phyloP scores from a whole-genome alignment of 192 early-diverging fungal species.

The Podila epicladia region DNA sequence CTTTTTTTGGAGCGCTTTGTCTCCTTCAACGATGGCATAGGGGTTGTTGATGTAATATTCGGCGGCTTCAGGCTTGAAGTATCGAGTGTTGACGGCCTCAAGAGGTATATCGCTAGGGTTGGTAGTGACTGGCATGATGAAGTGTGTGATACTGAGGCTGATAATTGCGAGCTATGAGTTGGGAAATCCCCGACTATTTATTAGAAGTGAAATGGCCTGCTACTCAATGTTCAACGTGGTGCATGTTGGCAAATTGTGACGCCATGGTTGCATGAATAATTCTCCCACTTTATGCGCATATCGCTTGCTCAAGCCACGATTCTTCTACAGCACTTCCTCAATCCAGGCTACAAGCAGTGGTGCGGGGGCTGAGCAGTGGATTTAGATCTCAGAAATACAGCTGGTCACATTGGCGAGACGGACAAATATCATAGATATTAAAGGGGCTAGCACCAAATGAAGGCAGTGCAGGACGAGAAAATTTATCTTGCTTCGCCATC shows the following conservation, averaged over 20 bases:
- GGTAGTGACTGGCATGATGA: not conserved
- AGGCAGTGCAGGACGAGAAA: not conserved
- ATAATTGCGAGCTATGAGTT: conserved; percentile 1
- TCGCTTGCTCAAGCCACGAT: not conserved
- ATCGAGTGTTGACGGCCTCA: not conserved
- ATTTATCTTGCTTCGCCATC: conserved; percentile 9
- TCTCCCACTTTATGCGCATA: conserved; percentile 3
- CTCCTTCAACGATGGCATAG: conserved; percentile 4
- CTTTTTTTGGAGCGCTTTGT: conserved; percentile 3
- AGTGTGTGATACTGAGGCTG: conserved; percentile 3
- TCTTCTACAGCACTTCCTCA: not conserved
- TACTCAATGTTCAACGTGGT: conserved; percentile 6
- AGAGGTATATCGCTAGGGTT: not conserved
- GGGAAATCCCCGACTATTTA: conserved; percentile 1
- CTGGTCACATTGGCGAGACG: too few relatives aligned
- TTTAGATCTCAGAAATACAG: too few relatives aligned
- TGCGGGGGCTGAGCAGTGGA: too few relatives aligned
- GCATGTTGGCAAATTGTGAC: conserved; percentile 2
- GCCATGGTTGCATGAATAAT: conserved; percentile 6
- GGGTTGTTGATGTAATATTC: conserved; percentile 10
- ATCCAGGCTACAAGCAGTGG: too few relatives aligned
- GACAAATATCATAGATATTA: too few relatives aligned
- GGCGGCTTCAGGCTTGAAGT: not conserved
- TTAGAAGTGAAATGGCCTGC: not conserved
- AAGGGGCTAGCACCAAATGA: too few relatives aligned